Percentiles rank a stretch among this genome's conserved stretches.
Conservation (phyloP, 208 protist genomes). For the Trypanosoma cruzi region DNA sequence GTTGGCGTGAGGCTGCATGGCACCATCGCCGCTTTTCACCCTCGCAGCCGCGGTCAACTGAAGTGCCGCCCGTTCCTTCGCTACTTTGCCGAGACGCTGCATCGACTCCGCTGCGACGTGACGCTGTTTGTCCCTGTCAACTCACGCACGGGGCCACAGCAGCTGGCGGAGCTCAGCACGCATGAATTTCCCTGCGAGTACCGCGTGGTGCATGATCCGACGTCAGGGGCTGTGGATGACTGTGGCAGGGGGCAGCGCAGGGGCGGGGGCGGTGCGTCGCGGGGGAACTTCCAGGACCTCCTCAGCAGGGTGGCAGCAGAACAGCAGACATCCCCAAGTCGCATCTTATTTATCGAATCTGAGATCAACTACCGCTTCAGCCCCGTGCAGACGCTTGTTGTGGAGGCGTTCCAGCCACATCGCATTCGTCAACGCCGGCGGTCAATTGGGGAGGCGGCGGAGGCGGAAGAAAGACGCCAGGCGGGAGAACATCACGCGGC, state of each 20-base stretch:
- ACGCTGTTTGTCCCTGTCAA: conserved; percentile 48
- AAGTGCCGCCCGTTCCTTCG: conserved; percentile 70
- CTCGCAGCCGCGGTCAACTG: conserved; percentile 31
- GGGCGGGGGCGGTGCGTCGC: conserved; percentile 5
- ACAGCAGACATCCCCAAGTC: conserved; percentile 33
- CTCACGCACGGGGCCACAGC: neutral
- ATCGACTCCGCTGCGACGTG: conserved; percentile 66
- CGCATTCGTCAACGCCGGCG: conserved; percentile 43
- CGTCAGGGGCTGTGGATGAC: conserved; percentile 7
- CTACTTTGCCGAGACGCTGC: conserved; percentile 70
- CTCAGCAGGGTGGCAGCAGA: conserved; percentile 42
- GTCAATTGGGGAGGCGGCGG: conserved; percentile 12
- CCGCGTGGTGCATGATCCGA: conserved; percentile 47
- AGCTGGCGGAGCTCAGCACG: conserved; percentile 36
- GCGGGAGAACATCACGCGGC: conserved; percentile 2
- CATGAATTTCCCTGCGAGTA: conserved; percentile 58
- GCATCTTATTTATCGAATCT: conserved; percentile 82
- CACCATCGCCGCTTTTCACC: conserved; percentile 58
- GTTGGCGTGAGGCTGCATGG: conserved; percentile 70
- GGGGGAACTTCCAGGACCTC: conserved; percentile 66
- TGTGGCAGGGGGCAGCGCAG: conserved; percentile 7
- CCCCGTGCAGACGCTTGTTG: conserved; percentile 63
- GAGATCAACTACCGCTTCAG: conserved; percentile 85
- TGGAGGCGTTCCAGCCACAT: conserved; percentile 65
- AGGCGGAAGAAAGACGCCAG: neutral